Percentiles rank a stretch among this genome's conserved stretches.
phyloP scores from a whole-genome alignment of 768 basidiomycete species.

The Kwoniella europaea region DNA sequence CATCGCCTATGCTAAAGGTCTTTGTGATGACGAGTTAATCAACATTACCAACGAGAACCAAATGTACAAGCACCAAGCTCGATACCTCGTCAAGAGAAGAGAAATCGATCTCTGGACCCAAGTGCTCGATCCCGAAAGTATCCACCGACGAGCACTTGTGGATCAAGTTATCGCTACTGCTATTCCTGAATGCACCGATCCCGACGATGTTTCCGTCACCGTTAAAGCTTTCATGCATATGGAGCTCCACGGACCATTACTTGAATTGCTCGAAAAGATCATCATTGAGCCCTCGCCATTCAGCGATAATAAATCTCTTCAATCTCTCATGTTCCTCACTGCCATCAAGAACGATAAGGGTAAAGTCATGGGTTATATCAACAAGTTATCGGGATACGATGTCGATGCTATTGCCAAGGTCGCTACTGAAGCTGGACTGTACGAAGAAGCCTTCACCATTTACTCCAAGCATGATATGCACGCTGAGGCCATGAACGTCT shows the following conservation, averaged over 20 bases:
- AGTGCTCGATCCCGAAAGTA: constrained; percentile 85
- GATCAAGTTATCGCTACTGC: constrained; percentile 95
- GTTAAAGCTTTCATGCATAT: constrained; percentile 98
- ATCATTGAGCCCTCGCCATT: constrained; percentile 96
- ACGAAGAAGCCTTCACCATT: constrained; percentile 94
- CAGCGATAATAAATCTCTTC: constrained; percentile 94
- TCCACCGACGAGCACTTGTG: constrained; percentile 88
- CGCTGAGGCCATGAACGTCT: constrained; percentile 92
- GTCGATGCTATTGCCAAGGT: constrained; percentile 92
- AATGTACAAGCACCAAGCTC: constrained; percentile 99
- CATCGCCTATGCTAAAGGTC: constrained; percentile 98
- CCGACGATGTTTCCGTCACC: constrained; percentile 96
- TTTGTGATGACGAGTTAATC: constrained; percentile 97
- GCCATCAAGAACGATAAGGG: constrained; percentile 98
- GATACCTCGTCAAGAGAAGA: constrained; percentile 95
- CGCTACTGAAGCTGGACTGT: constrained; percentile 91
- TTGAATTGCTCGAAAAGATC: constrained; percentile 97
- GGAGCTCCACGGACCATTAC: constrained; percentile 93
- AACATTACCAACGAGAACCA: constrained; percentile 97
- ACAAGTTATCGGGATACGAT: constrained; percentile 95
- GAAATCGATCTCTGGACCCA: constrained; percentile 95
- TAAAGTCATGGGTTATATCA: constrained; percentile 97
- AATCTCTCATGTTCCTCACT: constrained; percentile 91
- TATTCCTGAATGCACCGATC: constrained; percentile 93
- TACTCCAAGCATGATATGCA: constrained; percentile 98